These are phyloP conservation scores for Plenodomus lindquistii DNA, from an alignment of 2,329 filamentous ascomycete genomes.

Conservation along the genomic window DNA sequence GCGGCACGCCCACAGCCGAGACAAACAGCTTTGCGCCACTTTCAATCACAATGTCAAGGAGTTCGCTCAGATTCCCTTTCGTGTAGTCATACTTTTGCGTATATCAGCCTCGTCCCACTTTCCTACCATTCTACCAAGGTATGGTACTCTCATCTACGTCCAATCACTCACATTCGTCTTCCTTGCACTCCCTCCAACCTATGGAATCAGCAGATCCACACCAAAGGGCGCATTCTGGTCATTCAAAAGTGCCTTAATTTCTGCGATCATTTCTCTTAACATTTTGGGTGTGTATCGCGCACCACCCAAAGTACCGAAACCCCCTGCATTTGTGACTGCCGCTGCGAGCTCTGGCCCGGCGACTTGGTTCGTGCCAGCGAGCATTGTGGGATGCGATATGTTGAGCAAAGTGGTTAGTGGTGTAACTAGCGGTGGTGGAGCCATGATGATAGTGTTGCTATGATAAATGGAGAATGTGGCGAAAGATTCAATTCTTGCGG, in stretches of 20 bases:
- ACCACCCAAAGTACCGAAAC: conserved; percentile 30
- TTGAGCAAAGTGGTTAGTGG: conserved; percentile 24
- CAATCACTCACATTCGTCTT: conserved; percentile 36
- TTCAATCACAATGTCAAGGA: conserved; percentile 41
- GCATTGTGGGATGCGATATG: conserved; percentile 32
- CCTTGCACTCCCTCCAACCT: conserved; percentile 39
- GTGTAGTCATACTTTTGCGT: conserved; percentile 35
- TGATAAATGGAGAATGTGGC: too few relatives aligned
- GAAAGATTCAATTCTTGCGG: too few relatives aligned
- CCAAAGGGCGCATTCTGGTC: conserved; percentile 37
- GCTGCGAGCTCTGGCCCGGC: conserved; percentile 26
- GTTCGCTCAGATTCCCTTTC: conserved; percentile 33
- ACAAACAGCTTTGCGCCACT: conserved; percentile 41
- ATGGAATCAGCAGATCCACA: conserved; percentile 40
- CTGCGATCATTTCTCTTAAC: conserved; percentile 32
- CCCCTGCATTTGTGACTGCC: conserved; percentile 32
- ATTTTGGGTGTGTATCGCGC: conserved; percentile 29
- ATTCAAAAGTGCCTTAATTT: conserved; percentile 25
- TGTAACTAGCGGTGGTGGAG: conserved; percentile 8
- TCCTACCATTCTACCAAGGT: background rate
- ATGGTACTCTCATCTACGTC: too few relatives aligned
- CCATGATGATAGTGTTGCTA: background rate
- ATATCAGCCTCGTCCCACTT: background rate
- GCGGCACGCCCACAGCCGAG: conserved; percentile 40
- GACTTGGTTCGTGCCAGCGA: conserved; percentile 32